Base-by-base conservation (phyloP, 352 stramenopile species). In the Phytopythium mirpurense region DNA sequence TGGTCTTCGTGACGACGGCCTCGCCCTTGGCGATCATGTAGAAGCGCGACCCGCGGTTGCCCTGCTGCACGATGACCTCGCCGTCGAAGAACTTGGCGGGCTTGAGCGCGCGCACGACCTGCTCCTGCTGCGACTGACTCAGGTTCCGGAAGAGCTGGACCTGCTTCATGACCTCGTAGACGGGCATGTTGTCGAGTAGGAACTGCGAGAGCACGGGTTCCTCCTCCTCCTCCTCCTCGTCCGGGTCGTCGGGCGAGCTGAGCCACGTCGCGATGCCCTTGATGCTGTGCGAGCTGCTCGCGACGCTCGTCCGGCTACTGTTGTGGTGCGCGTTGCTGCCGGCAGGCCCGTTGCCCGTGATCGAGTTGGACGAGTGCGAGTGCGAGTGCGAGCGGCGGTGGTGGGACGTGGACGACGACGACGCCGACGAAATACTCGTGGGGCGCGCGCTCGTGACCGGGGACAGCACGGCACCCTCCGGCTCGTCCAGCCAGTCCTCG, bases 21-120 rank as follows among this genome's bases (percentile, higher is more conserved):
- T 89, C 81, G 44, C 87, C 87, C 56, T 89, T 92, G 51, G 84
- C 81, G 54, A 96, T 96, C 83, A 96, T 93, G 54, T 95, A 96
- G 56, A 96, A 95, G 6, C 83, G 69, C 21, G 84, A 89, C 24
- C 87, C 86, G 21, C 83, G 72, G 23, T 79, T 90, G 19, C 87
- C 87, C 50, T 96, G 87, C 42, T 88, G 82, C 16, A 96, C 84
- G 37, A 96, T 94, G 15, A 89, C 59, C 32, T 95, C 82, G 7
- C 79, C 78, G 46, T 89, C 72, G 41, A 86, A 78, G 58, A 95
- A 95, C 60, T 90, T 90, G 50, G 79, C 80, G 1, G 84, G 84
- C 55, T 93, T 93, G 47, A 95, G 72, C 14, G 84, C 79, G 24
- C 82, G 71, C 46, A 95, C 67, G 9, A 95, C 82, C n/a, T 95